These are phyloP conservation scores for Prunus padus DNA, from an alignment of 306 rosid species.

Conservation along the genomic window DNA sequence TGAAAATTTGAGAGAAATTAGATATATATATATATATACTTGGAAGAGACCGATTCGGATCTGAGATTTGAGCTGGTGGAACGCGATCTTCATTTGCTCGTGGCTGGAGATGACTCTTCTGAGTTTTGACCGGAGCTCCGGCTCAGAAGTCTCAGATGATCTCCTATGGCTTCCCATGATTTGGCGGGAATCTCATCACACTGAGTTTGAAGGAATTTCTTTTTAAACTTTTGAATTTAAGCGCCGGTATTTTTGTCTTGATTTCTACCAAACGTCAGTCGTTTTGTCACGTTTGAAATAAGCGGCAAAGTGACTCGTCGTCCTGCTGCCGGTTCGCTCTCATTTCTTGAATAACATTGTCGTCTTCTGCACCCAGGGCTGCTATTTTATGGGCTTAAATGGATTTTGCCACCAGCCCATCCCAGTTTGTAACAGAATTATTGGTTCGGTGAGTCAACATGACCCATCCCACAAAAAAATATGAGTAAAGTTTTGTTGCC, in stretches of 20 bases:
- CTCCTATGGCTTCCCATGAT: constrained; percentile 3
- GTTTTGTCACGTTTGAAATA: background rate
- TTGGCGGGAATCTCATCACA: constrained; percentile 17
- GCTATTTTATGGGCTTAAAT: no score
- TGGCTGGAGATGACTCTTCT: background rate
- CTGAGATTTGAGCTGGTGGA: constrained; percentile 6
- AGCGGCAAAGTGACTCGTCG: no score
- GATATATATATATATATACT: background rate
- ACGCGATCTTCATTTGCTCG: constrained; percentile 10
- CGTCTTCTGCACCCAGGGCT: no score
- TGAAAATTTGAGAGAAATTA: background rate
- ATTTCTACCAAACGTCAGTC: background rate
- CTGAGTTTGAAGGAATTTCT: background rate
- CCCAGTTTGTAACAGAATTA: no score
- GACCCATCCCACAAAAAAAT: no score
- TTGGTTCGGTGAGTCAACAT: no score
- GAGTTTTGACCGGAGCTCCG: constrained; percentile 3
- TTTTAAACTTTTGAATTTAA: background rate
- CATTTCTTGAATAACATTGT: no score
- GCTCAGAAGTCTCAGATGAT: background rate
- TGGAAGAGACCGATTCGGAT: constrained; percentile 16
- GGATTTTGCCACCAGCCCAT: no score
- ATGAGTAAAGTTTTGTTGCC: no score
- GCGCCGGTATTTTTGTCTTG: background rate
- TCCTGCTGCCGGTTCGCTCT: no score